Evolutionary conservation across 164 flowering plant genomes (phyloP), one percentile per base, ranked within the genome.

Genomic region (Vitis rupestris): DNA sequence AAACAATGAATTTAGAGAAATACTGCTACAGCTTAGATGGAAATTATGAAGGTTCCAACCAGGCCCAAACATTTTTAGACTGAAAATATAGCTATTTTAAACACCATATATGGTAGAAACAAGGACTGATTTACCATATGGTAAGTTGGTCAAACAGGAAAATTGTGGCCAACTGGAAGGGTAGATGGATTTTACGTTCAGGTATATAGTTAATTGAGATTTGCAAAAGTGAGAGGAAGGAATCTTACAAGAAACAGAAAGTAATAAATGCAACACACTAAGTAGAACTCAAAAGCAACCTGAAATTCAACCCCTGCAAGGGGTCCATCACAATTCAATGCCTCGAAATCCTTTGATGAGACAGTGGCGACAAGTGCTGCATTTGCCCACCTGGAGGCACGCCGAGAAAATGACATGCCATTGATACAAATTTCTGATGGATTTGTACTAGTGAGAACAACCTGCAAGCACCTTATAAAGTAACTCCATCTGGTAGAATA

Each of bases 321-420:
- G 71, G 97, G 96, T 74, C 97, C 98, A 72, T 85, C 77, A 71
- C 72, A 80, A 54, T 79, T 71, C 61, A 89, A 68, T 58, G 78
- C 81, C 51, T 81, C 79, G 66, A 96, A 93, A 81, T 96, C 99
- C 69, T 84, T 83, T 2, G 80, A 68, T 57, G 97, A 88, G 56
- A 96, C 98, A 29, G 92, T 84, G 57, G 86, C 90, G 53, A 90
- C 98, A 71, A 96, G 83, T 29, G 99, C 99, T 74, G 99, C 91
- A 88, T 96, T 96, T 72, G 99, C 99, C 99, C 99, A 93, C 76
- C 74, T 92, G 9, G 98, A 93, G 70, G 99, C 81, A 66, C 98
- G 92, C 27, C 86, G 82, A 76, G 99, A 96, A 82, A 96, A 96
- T 59, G 99, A 96, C 99, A 96, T 96, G 70, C 99, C 99, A 83